phyloP scores from a whole-genome alignment of 2,329 filamentous ascomycete genomes.

The Cercospora berteroae region DNA sequence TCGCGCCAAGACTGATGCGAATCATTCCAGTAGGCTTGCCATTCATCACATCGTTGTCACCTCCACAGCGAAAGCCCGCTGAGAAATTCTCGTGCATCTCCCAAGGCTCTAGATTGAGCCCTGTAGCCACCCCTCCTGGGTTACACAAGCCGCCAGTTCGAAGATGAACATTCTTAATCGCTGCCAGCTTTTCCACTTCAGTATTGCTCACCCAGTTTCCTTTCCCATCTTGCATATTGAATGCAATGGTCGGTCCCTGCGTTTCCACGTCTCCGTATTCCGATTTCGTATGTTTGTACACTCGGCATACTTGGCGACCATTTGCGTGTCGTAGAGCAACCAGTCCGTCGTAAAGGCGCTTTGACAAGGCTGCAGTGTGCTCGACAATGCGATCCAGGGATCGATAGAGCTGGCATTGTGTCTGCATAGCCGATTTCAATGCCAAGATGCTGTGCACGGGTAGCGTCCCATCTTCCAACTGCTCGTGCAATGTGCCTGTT shows the following conservation, averaged over 20 bases:
- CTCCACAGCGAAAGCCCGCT: conserved; percentile 78
- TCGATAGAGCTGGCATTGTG: conserved; percentile 68
- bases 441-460: conserved; percentile 89
- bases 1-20: conserved; percentile 81
- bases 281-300: conserved; percentile 53
- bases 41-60: conserved; percentile 74
- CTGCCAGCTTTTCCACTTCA: conserved; percentile 84
- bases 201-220: conserved; percentile 76
- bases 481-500: conserved; percentile 67
- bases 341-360: conserved; percentile 59
- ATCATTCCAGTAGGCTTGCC: conserved; percentile 88
- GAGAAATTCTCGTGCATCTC: conserved; percentile 85
- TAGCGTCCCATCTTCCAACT: conserved; percentile 85
- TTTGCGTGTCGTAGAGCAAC: conserved; percentile 66
- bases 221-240: conserved; percentile 70
- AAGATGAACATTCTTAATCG: conserved; percentile 75
- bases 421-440: conserved; percentile 68
- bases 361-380: conserved; percentile 67
- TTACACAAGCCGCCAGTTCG: conserved; percentile 90
- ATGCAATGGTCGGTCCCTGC: conserved; percentile 75
- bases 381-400: conserved; percentile 64
- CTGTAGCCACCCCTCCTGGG: conserved; percentile 76
- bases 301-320: conserved; percentile 59
- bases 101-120: conserved; percentile 70
- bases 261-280: conserved; percentile 21